phyloP scores from a whole-genome alignment of 2,329 filamentous ascomycete genomes.

The Capronia epimyces region DNA sequence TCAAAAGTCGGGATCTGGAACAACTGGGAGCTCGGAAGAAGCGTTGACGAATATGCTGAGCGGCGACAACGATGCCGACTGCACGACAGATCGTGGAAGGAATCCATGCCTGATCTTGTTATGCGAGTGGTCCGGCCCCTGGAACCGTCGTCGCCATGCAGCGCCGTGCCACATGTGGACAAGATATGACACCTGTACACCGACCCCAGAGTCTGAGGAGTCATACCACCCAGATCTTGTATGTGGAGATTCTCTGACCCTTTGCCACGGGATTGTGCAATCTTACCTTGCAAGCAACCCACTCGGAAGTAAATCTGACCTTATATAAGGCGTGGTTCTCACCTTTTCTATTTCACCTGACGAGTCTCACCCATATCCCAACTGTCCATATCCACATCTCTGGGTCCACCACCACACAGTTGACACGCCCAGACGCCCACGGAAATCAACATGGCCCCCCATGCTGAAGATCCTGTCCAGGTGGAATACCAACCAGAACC shows the following conservation, averaged over 20 bases:
- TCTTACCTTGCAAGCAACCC: constrained; percentile 4
- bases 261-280: constrained; percentile 12
- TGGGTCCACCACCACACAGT: neutral
- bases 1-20: neutral
- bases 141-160: neutral
- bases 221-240: neutral
- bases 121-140: neutral
- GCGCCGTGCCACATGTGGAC: neutral
- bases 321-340: neutral
- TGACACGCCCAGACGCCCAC: neutral
- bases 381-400: neutral
- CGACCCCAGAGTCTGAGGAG: neutral
- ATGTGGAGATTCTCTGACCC: neutral
- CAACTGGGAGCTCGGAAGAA: neutral
- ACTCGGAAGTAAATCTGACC: neutral
- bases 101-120: neutral
- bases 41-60: neutral
- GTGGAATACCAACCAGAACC: constrained; percentile 4
- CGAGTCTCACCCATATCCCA: neutral
- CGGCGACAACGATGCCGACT: neutral
- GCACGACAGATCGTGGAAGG: neutral
- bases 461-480: constrained; percentile 13
- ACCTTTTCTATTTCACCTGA: neutral
- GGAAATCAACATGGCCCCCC: constrained; percentile 12
- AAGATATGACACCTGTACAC: neutral